A percentile compares a stretch with the other conserved stretches of the same genome.
These are phyloP conservation scores for Pichia terricola DNA, from an alignment of 1,139 yeast species.

Conservation along the genomic window DNA sequence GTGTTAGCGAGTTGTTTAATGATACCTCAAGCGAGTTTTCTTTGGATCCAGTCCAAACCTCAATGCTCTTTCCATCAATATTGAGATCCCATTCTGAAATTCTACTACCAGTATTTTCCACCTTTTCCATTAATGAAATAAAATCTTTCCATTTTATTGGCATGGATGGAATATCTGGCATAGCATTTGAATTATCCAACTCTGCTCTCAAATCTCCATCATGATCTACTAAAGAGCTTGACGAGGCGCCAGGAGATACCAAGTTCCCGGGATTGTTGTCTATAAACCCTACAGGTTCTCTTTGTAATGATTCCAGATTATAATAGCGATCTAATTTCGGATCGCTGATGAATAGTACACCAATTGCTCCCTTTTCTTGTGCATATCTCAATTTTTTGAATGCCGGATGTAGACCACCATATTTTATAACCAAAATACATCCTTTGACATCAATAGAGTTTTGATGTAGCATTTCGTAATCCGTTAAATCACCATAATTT, in stretches of 20 bases:
- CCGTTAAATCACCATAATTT: conserved; percentile 55
- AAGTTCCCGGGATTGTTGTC: conserved; percentile 72
- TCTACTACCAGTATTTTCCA: conserved; percentile 33
- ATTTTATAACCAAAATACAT: conserved; percentile 50
- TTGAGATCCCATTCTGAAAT: conserved; percentile 29
- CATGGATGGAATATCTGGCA: conserved; percentile 66
- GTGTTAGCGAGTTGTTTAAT: conserved; percentile 37
- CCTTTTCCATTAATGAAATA: conserved; percentile 34
- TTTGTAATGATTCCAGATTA: conserved; percentile 42
- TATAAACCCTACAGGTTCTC: conserved; percentile 55
- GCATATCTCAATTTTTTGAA: conserved; percentile 48
- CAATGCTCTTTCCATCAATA: conserved; percentile 15
- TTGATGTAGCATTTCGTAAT: conserved; percentile 37
- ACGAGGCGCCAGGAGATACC: conserved; percentile 54
- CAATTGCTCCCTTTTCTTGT: conserved; percentile 41
- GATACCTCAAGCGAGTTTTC: conserved; percentile 20
- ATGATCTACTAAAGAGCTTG: conserved; percentile 13
- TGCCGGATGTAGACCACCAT: conserved; percentile 29
- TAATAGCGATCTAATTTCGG: conserved; percentile 21
- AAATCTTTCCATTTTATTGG: conserved; percentile 75
- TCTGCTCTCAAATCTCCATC: conserved; percentile 15
- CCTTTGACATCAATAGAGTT: conserved; percentile 30
- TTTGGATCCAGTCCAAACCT: conserved; percentile 32
- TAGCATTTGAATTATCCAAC: conserved; percentile 40
- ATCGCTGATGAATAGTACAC: conserved; percentile 47